Conservation (phyloP, 352 stramenopile genomes). For the Phytophthora hibernalis region DNA sequence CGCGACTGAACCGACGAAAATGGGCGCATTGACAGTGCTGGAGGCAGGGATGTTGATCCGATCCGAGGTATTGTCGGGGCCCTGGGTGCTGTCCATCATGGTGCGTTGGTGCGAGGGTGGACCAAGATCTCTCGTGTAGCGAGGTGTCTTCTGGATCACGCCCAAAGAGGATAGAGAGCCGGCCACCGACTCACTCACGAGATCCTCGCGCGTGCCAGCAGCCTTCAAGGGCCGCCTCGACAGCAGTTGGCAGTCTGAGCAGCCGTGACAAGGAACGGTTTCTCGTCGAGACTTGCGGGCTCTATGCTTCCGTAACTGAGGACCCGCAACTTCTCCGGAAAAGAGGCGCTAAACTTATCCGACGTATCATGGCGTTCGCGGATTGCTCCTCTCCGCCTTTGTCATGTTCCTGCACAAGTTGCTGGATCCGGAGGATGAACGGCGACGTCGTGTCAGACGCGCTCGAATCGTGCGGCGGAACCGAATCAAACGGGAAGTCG, state of each 20-base stretch:
- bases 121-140: slow-evolving; percentile 14
- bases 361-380: slow-evolving; percentile 4
- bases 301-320: slow-evolving; percentile 29
- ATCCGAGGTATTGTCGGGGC: slow-evolving; percentile 5
- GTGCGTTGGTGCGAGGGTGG: slow-evolving; percentile 4
- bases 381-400: slow-evolving; percentile 2
- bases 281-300: slow-evolving; percentile 4
- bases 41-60: neutral
- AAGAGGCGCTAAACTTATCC: slow-evolving; percentile 40
- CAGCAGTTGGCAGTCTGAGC: slow-evolving; percentile 37
- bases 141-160: slow-evolving; percentile 17
- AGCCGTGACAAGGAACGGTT: slow-evolving; percentile 30
- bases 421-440: slow-evolving; percentile 63
- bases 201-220: slow-evolving; percentile 34
- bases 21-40: neutral
- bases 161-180: slow-evolving; percentile 16
- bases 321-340: slow-evolving; percentile 15
- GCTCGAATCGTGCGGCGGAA: slow-evolving; percentile 68
- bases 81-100: slow-evolving; percentile 32
- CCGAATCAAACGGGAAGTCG: slow-evolving; percentile 65
- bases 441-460: slow-evolving; percentile 47
- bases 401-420: slow-evolving; percentile 61
- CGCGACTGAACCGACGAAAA: slow-evolving; percentile 21
- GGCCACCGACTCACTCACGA: slow-evolving; percentile 19
- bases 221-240: slow-evolving; percentile 17